Evolutionary conservation across 2,329 filamentous ascomycete species (phyloP).

Genomic region (Calonectria hawksworthii): DNA sequence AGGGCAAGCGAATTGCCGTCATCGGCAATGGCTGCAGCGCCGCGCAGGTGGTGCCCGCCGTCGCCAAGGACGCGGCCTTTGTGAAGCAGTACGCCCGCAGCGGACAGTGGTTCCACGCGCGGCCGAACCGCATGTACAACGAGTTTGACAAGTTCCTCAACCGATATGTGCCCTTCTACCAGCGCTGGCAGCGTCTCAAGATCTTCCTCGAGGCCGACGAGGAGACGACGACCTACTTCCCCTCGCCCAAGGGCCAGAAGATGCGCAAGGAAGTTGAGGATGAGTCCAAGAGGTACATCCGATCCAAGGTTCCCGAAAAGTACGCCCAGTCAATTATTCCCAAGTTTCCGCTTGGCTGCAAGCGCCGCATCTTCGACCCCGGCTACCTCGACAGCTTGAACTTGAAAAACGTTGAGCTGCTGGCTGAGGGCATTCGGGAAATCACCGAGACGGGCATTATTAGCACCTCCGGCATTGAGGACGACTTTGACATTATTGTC

Average conservation of each 20-base stretch:
- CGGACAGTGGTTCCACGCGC: constrained; percentile 37
- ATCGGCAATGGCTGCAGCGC: constrained; percentile 55
- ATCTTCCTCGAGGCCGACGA: constrained; percentile 31
- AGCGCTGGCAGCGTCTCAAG: constrained; percentile 19
- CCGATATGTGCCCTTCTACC: constrained; percentile 18
- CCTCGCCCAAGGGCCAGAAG: constrained; percentile 18
- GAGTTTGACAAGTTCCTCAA: constrained; percentile 22
- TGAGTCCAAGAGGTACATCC: constrained; percentile 30
- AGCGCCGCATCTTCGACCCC: constrained; percentile 49
- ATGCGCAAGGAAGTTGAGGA: constrained; percentile 19
- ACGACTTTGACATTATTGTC: constrained; percentile 46
- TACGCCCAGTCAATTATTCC: constrained; percentile 21
- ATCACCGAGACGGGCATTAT: constrained; percentile 45
- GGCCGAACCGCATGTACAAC: constrained; percentile 23
- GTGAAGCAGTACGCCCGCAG: constrained; percentile 36
- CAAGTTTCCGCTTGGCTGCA: constrained; percentile 45
- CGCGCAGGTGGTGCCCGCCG: constrained; percentile 52
- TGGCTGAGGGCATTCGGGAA: constrained; percentile 40
- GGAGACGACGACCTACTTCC: constrained; percentile 28
- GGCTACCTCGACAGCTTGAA: constrained; percentile 45
- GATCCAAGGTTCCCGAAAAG: constrained; percentile 20
- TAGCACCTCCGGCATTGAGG: constrained; percentile 28
- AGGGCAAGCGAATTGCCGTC: constrained; percentile 51
- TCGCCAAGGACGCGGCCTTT: constrained; percentile 42
- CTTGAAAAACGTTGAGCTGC: constrained; percentile 40